phyloP scores from a whole-genome alignment of 495 filamentous ascomycete species.

The Penicillium maclennaniae region DNA sequence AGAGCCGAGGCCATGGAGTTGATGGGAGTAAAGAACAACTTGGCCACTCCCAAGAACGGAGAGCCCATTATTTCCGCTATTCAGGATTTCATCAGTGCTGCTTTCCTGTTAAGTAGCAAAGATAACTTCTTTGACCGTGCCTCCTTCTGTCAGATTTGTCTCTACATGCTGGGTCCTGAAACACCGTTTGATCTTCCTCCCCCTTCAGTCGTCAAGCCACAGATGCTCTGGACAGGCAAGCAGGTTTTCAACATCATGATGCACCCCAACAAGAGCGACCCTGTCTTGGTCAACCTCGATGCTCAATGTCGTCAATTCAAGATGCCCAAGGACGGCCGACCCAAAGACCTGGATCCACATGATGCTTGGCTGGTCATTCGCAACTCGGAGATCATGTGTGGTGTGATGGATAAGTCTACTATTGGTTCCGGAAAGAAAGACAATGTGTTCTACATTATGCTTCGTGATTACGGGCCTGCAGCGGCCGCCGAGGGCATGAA shows the following conservation, averaged over 20 bases:
- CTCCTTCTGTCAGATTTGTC: constrained; percentile 82
- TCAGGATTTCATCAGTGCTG: constrained; percentile 96
- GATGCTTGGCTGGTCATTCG: constrained; percentile 88
- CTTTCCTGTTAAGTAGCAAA: constrained; percentile 88
- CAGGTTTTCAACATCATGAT: constrained; percentile 95
- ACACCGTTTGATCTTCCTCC: constrained; percentile 79
- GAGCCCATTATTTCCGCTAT: constrained; percentile 98
- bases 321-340: constrained; percentile 43
- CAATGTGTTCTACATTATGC: constrained; percentile 92
- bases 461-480: constrained; percentile 89
- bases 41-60: constrained; percentile 94
- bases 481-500: constrained; percentile 92
- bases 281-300: constrained; percentile 85
- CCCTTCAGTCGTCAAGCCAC: constrained; percentile 78
- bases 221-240: constrained; percentile 94
- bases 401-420: constrained; percentile 94
- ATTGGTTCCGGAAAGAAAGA: constrained; percentile 97
- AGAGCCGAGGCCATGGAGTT: constrained; percentile 90
- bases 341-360: constrained; percentile 72
- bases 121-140: constrained; percentile 87
- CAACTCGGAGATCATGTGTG: constrained; percentile 97
- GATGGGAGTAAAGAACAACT: constrained; percentile 97
- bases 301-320: constrained; percentile 84
- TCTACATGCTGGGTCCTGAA: constrained; percentile 86
- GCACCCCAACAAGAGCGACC: constrained; percentile 77